A percentile compares a stretch with the other conserved stretches of the same genome.
phyloP scores from a whole-genome alignment of 371 early-diverging fungal genomes.

The Rhizomucor miehei region DNA sequence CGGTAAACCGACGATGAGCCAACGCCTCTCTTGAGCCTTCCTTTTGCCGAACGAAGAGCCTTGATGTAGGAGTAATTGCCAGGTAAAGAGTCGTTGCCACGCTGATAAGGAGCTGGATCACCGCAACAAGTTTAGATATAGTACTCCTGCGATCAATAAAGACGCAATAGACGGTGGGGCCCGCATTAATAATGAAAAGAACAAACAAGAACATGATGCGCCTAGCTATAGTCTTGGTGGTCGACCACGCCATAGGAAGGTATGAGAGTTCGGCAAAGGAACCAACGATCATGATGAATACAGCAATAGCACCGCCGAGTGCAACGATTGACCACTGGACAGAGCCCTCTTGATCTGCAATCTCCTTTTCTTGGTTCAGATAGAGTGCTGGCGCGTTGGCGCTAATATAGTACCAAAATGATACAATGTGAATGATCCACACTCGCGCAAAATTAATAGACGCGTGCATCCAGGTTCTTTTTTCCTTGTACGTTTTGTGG shows the following conservation, averaged over 20 bases:
- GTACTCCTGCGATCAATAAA: constrained; percentile 45
- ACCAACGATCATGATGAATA: constrained; percentile 64
- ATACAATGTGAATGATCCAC: constrained; percentile 83
- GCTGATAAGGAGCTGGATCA: constrained; percentile 66
- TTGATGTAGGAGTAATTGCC: constrained; percentile 66
- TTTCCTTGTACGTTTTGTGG: constrained; percentile 85
- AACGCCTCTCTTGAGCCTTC: constrained; percentile 40
- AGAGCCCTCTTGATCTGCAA: constrained; percentile 39
- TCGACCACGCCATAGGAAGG: constrained; percentile 62
- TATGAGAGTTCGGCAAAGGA: constrained; percentile 71
- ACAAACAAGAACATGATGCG: constrained; percentile 61
- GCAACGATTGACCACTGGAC: constrained; percentile 72
- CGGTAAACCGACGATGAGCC: constrained; percentile 73
- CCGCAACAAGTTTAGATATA: constrained; percentile 57
- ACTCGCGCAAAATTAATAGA: constrained; percentile 84
- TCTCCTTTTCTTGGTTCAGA: constrained; percentile 36
- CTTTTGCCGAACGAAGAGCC: constrained; percentile 58
- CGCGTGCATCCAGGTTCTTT: constrained; percentile 82
- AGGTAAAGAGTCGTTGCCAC: constrained; percentile 64
- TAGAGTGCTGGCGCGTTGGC: constrained; percentile 74
- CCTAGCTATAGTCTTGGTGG: constrained; percentile 55
- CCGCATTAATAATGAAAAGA: constrained; percentile 62
- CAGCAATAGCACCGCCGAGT: constrained; percentile 73
- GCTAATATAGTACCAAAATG: constrained; percentile 82
- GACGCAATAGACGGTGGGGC: constrained; percentile 66